Base-by-base conservation (phyloP, 805 yeast species). In the Hanseniaspora nectarophila region DNA sequence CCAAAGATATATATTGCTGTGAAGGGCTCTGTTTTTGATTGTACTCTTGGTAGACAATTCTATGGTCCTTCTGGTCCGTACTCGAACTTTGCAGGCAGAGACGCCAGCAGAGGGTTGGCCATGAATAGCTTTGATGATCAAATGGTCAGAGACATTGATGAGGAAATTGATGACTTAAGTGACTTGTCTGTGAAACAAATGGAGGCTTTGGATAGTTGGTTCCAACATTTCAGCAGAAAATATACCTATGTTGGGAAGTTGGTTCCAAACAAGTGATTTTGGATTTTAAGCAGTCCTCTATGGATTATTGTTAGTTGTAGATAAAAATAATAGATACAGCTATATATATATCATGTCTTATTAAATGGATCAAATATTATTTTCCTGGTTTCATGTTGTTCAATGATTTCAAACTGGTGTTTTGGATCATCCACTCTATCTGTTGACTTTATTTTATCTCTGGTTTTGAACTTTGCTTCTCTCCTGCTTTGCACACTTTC, bases 11-110 rank as follows among this genome's bases (percentile, higher is more conserved):
- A 81, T 61, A 76, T 90, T 56, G 92, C 86, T 0, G 86, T 90
- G n/a, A 78, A 74, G 58, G 95, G 95, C 1, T 81, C 74, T 24
- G 95, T 90, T 2, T 90, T 76, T 61, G 96, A 90, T 61, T 95
- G 87, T 20, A 71, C 85, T 5, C 70, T 72, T 10, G 95, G 95
- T 0, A 77, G 89, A 57, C 76, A 77, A 44, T 89, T 90, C 63
- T 90, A 90, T 66, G 97, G 97, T 0, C 97, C 97, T 6, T 85
- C 90, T 29, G 97, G 97, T 0, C 95, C 96, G 0, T 90, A 90
- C 67, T 80, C 85, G 40, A 86, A 85, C 62, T 90, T 90, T 72
- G 97, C 97, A 0, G 97, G 97, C 1, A 82, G 85, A 58, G 97
- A 90, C 68, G 97, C 97, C 3, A 82, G 94, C 0, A 73, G 97